Conservation (phyloP, 768 basidiomycete genomes). For the Mycena floridula region DNA sequence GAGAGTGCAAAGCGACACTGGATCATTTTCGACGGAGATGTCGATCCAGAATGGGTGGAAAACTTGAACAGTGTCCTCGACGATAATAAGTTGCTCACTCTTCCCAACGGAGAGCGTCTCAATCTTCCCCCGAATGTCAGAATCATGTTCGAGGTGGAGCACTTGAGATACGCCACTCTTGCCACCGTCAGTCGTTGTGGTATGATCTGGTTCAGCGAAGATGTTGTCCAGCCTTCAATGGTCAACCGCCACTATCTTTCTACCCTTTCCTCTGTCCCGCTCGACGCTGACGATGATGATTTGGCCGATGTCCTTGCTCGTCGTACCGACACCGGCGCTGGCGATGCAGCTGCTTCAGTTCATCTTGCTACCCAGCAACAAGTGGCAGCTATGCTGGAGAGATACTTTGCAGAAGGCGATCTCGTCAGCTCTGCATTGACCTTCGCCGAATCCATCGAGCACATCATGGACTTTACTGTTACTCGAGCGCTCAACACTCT, state of each 20-base stretch:
- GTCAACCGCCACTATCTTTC: conserved; percentile 85
- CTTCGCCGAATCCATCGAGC: conserved; percentile 82
- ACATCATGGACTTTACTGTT: conserved; percentile 97
- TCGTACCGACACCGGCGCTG: conserved; percentile 41
- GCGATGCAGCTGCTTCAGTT: conserved; percentile 49
- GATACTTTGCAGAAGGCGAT: conserved; percentile 78
- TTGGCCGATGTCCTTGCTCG: conserved; percentile 54
- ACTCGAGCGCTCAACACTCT: conserved; percentile 92
- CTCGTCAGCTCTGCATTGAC: conserved; percentile 74
- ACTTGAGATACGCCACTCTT: conserved; percentile 92
- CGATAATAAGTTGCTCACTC: conserved; percentile 94
- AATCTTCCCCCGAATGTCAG: conserved; percentile 95
- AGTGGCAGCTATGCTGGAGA: conserved; percentile 68
- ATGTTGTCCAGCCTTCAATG: conserved; percentile 88
- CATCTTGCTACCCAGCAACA: conserved; percentile 73
- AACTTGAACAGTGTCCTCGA: conserved; percentile 99
- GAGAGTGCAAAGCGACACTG: conserved; percentile 96
- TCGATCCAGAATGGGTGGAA: conserved; percentile 99
- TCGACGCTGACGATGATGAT: conserved; percentile 91
- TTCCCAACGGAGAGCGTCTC: conserved; percentile 97
- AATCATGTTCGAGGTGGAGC: conserved; percentile 99
- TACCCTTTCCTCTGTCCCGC: conserved; percentile 62
- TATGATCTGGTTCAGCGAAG: conserved; percentile 99
- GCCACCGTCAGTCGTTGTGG: conserved; percentile 99
- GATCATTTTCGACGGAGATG: conserved; percentile 99